A percentile compares a stretch with the other conserved stretches of the same genome.
These are phyloP conservation scores for Cercospora sesami DNA, from an alignment of 2,329 filamentous ascomycete genomes.

Conservation along the genomic window DNA sequence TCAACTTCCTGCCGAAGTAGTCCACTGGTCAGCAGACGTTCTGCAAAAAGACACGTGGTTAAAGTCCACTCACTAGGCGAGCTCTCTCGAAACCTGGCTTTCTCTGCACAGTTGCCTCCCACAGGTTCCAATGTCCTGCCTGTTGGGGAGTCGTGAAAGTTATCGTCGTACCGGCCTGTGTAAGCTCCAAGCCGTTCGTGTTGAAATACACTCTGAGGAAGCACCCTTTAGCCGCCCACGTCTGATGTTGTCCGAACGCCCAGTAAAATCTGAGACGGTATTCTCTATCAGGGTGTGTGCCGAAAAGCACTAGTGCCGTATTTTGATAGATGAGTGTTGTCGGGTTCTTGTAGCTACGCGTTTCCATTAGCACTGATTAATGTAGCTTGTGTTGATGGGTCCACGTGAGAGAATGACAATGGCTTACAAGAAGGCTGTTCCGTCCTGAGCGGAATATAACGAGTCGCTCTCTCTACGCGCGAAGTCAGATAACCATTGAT, in stretches of 20 bases:
- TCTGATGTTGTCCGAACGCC: not conserved
- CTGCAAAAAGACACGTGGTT: not conserved
- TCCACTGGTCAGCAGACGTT: not conserved
- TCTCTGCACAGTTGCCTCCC: slow-evolving; percentile 2
- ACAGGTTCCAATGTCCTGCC: not conserved
- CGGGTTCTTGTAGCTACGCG: not conserved
- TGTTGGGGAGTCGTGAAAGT: not conserved
- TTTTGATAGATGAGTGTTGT: not conserved
- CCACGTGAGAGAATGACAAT: not conserved
- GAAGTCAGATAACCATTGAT: not conserved
- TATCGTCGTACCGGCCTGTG: not conserved
- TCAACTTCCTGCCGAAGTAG: not conserved
- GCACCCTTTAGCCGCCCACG: not conserved
- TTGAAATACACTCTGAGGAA: not conserved
- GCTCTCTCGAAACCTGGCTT: slow-evolving; percentile 1
- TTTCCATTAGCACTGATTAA: not conserved
- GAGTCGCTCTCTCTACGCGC: not conserved
- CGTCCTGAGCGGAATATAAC: not conserved
- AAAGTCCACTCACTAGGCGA: not conserved
- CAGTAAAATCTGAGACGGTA: slow-evolving; percentile 2
- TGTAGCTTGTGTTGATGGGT: not conserved
- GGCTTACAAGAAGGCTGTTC: not conserved
- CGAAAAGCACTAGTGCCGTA: not conserved
- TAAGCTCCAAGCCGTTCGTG: not conserved
- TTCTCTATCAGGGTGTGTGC: not conserved